phyloP scores from a whole-genome alignment of 2,329 filamentous ascomycete species.

The Triangularia verruculosa region DNA sequence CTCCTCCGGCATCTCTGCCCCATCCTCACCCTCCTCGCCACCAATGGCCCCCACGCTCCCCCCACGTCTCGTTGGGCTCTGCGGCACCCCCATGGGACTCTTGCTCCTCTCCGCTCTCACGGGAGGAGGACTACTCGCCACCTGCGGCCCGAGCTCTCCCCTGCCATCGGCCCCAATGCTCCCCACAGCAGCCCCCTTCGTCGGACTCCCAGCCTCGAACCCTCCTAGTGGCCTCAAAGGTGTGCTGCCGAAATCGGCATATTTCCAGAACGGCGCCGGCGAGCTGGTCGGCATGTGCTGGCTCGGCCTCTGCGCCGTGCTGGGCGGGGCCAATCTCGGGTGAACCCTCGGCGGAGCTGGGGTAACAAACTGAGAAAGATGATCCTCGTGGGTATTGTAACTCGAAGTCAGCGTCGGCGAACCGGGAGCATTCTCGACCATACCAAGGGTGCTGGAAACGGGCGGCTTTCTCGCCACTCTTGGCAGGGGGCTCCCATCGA shows the following conservation, averaged over 20 bases:
- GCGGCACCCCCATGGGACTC: neutral
- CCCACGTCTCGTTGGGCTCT: neutral
- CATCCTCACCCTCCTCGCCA: neutral
- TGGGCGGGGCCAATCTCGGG: constrained; percentile 73
- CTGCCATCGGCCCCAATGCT: constrained; percentile 1
- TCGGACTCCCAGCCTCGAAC: constrained; percentile 58
- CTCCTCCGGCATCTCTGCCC: constrained; percentile 44
- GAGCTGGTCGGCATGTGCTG: constrained; percentile 84
- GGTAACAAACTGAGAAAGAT: constrained; percentile 59
- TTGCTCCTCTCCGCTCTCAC: neutral
- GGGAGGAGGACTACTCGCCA: neutral
- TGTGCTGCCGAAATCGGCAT: constrained; percentile 72
- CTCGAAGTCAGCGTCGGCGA: constrained; percentile 62
- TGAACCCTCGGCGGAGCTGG: constrained; percentile 71
- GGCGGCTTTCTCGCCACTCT: constrained; percentile 52
- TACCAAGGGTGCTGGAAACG: constrained; percentile 42
- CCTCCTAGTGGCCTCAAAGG: constrained; percentile 49
- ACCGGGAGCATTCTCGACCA: constrained; percentile 51
- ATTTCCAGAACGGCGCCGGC: constrained; percentile 86
- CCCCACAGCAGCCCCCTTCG: constrained; percentile 42
- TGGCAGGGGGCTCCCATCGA: constrained; percentile 62
- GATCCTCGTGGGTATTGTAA: constrained; percentile 57
- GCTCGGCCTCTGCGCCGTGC: constrained; percentile 75
- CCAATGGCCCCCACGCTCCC: neutral
- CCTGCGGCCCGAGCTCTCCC: neutral